Evolutionary conservation across 257 asterid species (phyloP), one percentile per base, ranked within the genome.

Genomic region (Rhazya stricta): DNA sequence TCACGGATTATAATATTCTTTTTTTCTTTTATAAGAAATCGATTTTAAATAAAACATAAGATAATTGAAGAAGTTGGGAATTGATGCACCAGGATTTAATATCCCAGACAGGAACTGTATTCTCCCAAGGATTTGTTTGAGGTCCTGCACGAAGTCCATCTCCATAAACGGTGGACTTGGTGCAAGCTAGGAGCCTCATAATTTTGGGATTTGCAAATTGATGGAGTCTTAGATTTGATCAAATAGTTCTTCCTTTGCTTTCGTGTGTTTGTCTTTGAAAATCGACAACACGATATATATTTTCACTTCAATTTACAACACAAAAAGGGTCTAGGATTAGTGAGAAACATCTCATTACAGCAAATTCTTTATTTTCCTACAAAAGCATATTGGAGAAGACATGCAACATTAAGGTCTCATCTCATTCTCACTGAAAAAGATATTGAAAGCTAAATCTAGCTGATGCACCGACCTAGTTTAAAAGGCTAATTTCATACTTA

Each of bases 121-220:
- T 18, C 58, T 5, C 58, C 46, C 34, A 43, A 42, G 73, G n/a
- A 11, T 27, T 50, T 12, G n/a, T 67, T 67, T 41, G n/a, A 42
- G 1, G 37, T 30, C n/a, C n/a, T n/a, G n/a, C n/a, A n/a, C n/a
- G 56, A 12, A 29, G 37, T 42, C 56, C 56, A 34, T 51, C 48
- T 51, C 34, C 36, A 51, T 21, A 9, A 48, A 70, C 13, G 45
- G n/a, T 51, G 34, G 36, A 34, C 15, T 34, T 71, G n/a, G 29
- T 50, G 63, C 63, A n/a, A 71, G 75, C 18, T 36, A 13, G 69
- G 42, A 36, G 43, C 30, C 53, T 57, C 42, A 42, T 27, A 39
- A 37, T 73, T 39, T 73, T 16, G 57, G 29, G 76, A 73, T 73
- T 27, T 73, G 69, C 76, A 37, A 25, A 30, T 18, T 29, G 39